Conservation (phyloP, 2,329 filamentous ascomycete species). For the Apiospora malaysiana region DNA sequence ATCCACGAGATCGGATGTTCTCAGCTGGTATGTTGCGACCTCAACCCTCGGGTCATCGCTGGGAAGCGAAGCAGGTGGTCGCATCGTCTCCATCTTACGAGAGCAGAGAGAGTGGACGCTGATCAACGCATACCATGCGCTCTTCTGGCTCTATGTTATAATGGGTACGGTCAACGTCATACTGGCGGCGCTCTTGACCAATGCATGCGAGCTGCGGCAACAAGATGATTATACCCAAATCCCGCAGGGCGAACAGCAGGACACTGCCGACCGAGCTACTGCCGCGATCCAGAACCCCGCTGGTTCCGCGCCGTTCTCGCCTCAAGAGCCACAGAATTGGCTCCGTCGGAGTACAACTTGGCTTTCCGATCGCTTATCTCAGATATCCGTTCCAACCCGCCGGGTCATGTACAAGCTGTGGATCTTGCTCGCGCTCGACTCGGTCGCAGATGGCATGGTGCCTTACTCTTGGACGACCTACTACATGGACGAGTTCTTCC, state of each 20-base stretch:
- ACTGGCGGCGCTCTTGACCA: conserved; percentile 55
- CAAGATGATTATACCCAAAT: conserved; percentile 44
- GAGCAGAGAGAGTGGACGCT: conserved; percentile 33
- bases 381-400: conserved; percentile 51
- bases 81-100: conserved; percentile 59
- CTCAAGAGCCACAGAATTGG: conserved; percentile 27
- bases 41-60: conserved; percentile 66
- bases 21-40: conserved; percentile 65
- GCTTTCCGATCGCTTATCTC: conserved; percentile 50
- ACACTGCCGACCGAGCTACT: too few species aligned
- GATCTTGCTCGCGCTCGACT: conserved; percentile 50
- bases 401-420: conserved; percentile 65
- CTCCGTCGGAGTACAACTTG: conserved; percentile 30
- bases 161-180: conserved; percentile 63
- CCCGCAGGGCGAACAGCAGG: conserved; percentile 33
- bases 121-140: conserved; percentile 35
- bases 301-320: not conserved
- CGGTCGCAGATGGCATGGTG: conserved; percentile 68
- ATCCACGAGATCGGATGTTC: conserved; percentile 58
- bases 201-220: conserved; percentile 40
- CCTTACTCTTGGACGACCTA: conserved; percentile 65
- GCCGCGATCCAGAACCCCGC: not conserved
- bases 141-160: conserved; percentile 63
- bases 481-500: conserved; percentile 58
- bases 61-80: conserved; percentile 65